phyloP scores from a whole-genome alignment of 768 basidiomycete genomes.

The Mycena chlorophos region DNA sequence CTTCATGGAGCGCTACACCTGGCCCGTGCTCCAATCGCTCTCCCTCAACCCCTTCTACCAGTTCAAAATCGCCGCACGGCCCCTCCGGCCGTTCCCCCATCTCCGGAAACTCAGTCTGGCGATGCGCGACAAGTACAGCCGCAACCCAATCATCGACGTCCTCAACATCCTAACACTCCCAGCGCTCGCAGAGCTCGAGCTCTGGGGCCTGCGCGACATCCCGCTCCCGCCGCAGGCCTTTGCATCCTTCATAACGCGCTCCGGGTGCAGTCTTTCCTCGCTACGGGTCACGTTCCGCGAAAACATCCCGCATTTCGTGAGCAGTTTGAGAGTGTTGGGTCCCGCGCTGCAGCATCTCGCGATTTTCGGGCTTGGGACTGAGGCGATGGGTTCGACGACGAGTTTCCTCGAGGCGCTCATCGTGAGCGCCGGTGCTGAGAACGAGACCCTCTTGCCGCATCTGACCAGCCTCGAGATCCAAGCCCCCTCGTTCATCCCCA shows the following conservation, averaged over 20 bases:
- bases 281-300: slow-evolving; percentile 8
- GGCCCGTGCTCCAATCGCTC: slow-evolving; percentile 8
- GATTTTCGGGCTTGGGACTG: slow-evolving; percentile 4
- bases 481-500: slow-evolving; percentile 1
- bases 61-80: neutral
- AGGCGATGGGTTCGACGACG: neutral
- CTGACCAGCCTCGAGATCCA: slow-evolving; percentile 7
- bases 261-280: slow-evolving; percentile 1
- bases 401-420: slow-evolving; percentile 7
- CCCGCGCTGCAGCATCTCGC: neutral
- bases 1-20: slow-evolving; percentile 12
- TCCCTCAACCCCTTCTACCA: slow-evolving; percentile 9
- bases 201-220: slow-evolving; percentile 5
- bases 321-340: neutral
- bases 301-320: slow-evolving; percentile 3
- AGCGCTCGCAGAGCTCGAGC: slow-evolving; percentile 7
- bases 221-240: slow-evolving; percentile 8
- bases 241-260: slow-evolving; percentile 4
- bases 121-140: slow-evolving; percentile 13
- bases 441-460: slow-evolving; percentile 1
- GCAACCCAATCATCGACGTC: slow-evolving; percentile 11
- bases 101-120: slow-evolving; percentile 10
- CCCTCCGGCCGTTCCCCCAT: slow-evolving; percentile 3
- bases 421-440: neutral
- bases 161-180: slow-evolving; percentile 12